A percentile compares a stretch with the other conserved stretches of the same genome.
These are phyloP conservation scores for Boletus rubroflammeus DNA, from an alignment of 768 basidiomycete genomes.

Conservation along the genomic window DNA sequence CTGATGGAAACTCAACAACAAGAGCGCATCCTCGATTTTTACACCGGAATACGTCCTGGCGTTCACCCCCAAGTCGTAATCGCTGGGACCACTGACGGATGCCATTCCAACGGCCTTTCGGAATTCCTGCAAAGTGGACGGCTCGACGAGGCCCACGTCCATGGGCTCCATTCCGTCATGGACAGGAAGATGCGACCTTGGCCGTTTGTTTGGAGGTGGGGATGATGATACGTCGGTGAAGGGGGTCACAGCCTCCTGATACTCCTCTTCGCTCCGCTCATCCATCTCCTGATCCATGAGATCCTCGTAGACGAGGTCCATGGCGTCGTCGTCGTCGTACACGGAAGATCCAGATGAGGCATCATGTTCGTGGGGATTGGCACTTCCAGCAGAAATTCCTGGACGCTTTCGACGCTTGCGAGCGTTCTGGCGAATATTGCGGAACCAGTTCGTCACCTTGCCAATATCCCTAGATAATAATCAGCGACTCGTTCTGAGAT, in stretches of 20 bases:
- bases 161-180: slow-evolving; percentile 31
- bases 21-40: slow-evolving; percentile 68
- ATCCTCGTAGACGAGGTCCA: slow-evolving; percentile 46
- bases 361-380: slow-evolving; percentile 43
- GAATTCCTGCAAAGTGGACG: slow-evolving; percentile 43
- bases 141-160: slow-evolving; percentile 36
- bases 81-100: slow-evolving; percentile 17
- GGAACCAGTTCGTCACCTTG: slow-evolving; percentile 87
- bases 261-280: slow-evolving; percentile 62
- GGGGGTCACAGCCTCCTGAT: slow-evolving; percentile 71
- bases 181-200: slow-evolving; percentile 29
- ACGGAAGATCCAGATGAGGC: slow-evolving; percentile 53
- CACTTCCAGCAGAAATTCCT: slow-evolving; percentile 37
- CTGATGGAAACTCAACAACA: slow-evolving; percentile 73
- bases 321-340: slow-evolving; percentile 40
- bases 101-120: slow-evolving; percentile 41
- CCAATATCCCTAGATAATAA: slow-evolving; percentile 59
- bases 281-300: slow-evolving; percentile 49
- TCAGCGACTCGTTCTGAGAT: slow-evolving; percentile 3
- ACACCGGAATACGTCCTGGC: slow-evolving; percentile 46
- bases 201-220: slow-evolving; percentile 33
- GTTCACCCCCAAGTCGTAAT: slow-evolving; percentile 26
- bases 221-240: slow-evolving; percentile 51
- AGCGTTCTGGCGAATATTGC: slow-evolving; percentile 79
- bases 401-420: slow-evolving; percentile 61